Base-by-base conservation (phyloP, 805 yeast species). In the Wickerhamomyces xylosicus region DNA sequence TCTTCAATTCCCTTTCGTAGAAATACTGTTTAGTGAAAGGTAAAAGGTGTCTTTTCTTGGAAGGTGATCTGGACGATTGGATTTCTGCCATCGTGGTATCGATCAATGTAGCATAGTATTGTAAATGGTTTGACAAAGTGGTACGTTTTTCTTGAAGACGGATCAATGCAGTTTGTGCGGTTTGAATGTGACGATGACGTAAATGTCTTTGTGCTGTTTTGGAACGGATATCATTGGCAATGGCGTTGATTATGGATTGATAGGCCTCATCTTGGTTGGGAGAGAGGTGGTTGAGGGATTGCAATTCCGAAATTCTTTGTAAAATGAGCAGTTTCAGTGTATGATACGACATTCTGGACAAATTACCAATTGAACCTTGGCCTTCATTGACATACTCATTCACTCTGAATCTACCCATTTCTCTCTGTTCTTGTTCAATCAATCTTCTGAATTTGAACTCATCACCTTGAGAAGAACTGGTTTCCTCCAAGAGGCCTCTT, bases 221-320 rank as follows among this genome's bases (percentile, higher is more conserved):
- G 40, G 75, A 70, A 44, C 59, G 61, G 46, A 92, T 85, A 46
- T 90, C 97, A 39, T 70, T 61, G 0, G 96, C 95, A 44, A 92
- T 79, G 45, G 84, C 85, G 52, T 87, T 86, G 42, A 92, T 60
- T 13, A 92, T 54, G 18, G 73, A 77, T 54, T 92, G 97, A 57
- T 78, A 85, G 16, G 81, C 76, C 53, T 85, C 75, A 25, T 69
- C 63, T 42, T 95, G 69, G 3, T 80, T 66, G 8, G 29, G 4
- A 7, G 29, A 25, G 13, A 89, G 68, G 31, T 67, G 59, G 2
- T 85, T 87, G 53, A 73, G 59, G 1, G 68, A 56, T 52, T 90
- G 97, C 37, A 92, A 62, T 49, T 85, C 85, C 38, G 87, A 63
- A 3, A 90, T 70, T 41, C 79, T 71, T 48, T 82, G 87, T 28